A percentile compares a stretch with the other conserved stretches of the same genome.
phyloP scores from a whole-genome alignment of 352 stramenopile genomes.

The Phytopythium boreale region DNA sequence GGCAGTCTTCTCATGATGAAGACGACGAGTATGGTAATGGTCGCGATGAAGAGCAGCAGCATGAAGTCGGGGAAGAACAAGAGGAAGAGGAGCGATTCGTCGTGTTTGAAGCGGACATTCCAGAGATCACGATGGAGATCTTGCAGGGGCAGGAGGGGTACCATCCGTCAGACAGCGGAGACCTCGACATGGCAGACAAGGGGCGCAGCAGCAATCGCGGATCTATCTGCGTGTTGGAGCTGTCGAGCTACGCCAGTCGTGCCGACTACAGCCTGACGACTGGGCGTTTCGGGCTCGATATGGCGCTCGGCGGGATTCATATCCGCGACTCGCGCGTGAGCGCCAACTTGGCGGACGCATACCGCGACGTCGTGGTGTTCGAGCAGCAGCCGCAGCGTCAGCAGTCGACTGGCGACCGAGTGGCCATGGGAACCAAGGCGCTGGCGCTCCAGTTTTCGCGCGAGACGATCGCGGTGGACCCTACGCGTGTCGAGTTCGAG shows the following conservation, averaged over 20 bases:
- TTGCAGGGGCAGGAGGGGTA: constrained; percentile 75
- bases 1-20: background rate
- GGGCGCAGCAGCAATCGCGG: constrained; percentile 49
- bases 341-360: constrained; percentile 50
- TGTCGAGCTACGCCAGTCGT: constrained; percentile 38
- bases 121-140: constrained; percentile 80
- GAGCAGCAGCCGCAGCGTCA: constrained; percentile 20
- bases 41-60: constrained; percentile 25
- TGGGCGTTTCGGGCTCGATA: constrained; percentile 38
- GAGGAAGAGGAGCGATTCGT: constrained; percentile 57
- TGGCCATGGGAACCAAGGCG: constrained; percentile 21
- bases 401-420: constrained; percentile 1
- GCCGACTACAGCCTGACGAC: constrained; percentile 56
- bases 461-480: constrained; percentile 37
- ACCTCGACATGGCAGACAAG: constrained; percentile 70
- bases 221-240: constrained; percentile 70
- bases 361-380: constrained; percentile 77
- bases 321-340: constrained; percentile 66
- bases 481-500: constrained; percentile 41
- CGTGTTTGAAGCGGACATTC: constrained; percentile 54
- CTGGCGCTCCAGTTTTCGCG: constrained; percentile 63
- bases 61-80: constrained; percentile 23
- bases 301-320: constrained; percentile 57
- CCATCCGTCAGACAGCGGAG: constrained; percentile 68
- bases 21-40: background rate